Evolutionary conservation across 257 asterid genomes (phyloP).

Genomic region (Plantago ovata): DNA sequence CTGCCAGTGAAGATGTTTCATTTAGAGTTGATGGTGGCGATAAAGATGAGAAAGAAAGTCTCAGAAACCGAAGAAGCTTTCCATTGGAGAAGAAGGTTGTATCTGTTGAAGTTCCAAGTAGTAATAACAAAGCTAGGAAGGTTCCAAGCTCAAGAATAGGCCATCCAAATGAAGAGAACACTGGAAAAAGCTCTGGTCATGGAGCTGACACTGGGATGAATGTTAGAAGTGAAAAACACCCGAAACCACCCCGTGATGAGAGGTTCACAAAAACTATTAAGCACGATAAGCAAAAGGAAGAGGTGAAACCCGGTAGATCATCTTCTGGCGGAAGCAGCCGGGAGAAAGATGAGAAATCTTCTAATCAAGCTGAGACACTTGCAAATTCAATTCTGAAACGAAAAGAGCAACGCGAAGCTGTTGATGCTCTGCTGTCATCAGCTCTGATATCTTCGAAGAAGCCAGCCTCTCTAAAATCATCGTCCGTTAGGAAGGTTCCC

Average conservation of each 20-base stretch:
- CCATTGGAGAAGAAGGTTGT: slow-evolving; percentile 23
- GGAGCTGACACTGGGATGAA: slow-evolving; percentile 28
- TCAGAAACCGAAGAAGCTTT: slow-evolving; percentile 26
- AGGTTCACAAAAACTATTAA: slow-evolving; percentile 27
- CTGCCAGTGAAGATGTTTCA: slow-evolving; percentile 25
- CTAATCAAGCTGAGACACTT: slow-evolving; percentile 35
- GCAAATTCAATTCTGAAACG: slow-evolving; percentile 46
- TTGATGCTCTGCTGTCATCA: slow-evolving; percentile 90
- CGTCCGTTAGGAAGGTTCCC: slow-evolving; percentile 44
- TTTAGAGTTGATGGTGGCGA: slow-evolving; percentile 24
- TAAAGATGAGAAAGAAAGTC: slow-evolving; percentile 29
- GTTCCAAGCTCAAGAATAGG: slow-evolving; percentile 23
- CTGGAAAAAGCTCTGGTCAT: slow-evolving; percentile 23
- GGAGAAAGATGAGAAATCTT: slow-evolving; percentile 37
- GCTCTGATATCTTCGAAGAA: slow-evolving; percentile 86
- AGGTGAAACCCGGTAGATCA: slow-evolving; percentile 18
- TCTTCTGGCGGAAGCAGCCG: slow-evolving; percentile 34
- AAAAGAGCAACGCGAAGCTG: slow-evolving; percentile 89
- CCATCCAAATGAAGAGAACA: slow-evolving; percentile 29
- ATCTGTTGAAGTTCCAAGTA: slow-evolving; percentile 28
- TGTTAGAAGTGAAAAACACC: slow-evolving; percentile 33
- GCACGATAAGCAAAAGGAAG: slow-evolving; percentile 27
- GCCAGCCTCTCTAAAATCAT: slow-evolving; percentile 43
- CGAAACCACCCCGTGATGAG: slow-evolving; percentile 27
- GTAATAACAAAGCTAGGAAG: slow-evolving; percentile 23